These are phyloP conservation scores for Aspergillus sp. DNA, from an alignment of 2,329 filamentous ascomycete species.

Conservation along the genomic window DNA sequence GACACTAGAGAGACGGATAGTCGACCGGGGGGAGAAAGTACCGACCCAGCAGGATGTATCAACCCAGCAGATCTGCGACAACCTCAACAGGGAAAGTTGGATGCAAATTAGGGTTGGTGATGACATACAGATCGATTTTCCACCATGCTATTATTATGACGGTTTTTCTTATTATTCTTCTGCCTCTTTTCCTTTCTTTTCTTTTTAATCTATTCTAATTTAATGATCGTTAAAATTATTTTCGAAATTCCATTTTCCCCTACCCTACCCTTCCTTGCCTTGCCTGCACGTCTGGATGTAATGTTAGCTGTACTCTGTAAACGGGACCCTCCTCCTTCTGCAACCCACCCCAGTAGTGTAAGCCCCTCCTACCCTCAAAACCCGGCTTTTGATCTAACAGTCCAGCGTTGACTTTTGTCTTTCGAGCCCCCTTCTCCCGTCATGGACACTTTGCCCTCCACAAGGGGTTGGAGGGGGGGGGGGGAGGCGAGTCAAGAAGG, in stretches of 20 bases:
- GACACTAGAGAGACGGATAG: too few relatives aligned
- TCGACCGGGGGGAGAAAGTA: constrained; percentile 2
- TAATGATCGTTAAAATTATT: neutral
- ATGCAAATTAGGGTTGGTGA: constrained; percentile 13
- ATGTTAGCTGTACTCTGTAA: neutral
- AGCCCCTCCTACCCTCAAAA: neutral
- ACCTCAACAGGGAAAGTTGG: constrained; percentile 21
- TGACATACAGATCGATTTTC: constrained; percentile 22
- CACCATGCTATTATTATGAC: neutral
- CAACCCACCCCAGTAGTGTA: constrained; percentile 4
- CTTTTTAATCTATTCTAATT: neutral
- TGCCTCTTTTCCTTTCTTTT: neutral
- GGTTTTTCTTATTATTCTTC: neutral
- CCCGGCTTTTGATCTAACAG: neutral
- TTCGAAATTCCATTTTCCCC: neutral
- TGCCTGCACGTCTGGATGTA: neutral
- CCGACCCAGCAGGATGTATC: constrained; percentile 12
- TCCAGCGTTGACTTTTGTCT: neutral
- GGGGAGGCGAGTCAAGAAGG: constrained; percentile 11
- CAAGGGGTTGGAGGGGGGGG: neutral
- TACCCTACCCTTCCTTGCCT: constrained; percentile 1
- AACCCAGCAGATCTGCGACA: constrained; percentile 18
- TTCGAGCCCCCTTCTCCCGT: neutral
- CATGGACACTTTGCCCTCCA: neutral
- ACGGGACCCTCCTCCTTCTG: neutral